phyloP scores from a whole-genome alignment of 75 land plant genomes.

The Sequoiadendron giganteum region DNA sequence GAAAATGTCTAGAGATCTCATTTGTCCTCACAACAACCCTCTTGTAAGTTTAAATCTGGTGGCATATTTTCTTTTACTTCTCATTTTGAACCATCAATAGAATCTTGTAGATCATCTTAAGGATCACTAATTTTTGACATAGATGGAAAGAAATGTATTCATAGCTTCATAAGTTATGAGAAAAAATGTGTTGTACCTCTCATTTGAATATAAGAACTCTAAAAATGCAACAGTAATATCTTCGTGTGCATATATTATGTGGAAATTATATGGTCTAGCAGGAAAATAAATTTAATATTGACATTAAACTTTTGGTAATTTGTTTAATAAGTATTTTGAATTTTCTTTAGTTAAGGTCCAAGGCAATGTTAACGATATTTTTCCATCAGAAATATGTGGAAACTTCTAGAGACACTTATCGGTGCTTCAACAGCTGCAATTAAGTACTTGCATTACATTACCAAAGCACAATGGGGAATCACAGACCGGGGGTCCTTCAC shows the following conservation, averaged over 20 bases:
- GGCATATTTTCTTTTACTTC: not conserved
- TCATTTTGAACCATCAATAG: not conserved
- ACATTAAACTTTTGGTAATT: not conserved
- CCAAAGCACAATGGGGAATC: too few species aligned
- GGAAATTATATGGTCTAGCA: not conserved
- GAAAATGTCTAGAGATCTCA: conserved; percentile 42
- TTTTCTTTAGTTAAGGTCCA: not conserved
- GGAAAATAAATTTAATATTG: not conserved
- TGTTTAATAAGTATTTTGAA: not conserved
- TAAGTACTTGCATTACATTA: not conserved
- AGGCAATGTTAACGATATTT: not conserved
- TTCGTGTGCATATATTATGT: not conserved
- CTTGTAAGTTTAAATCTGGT: conserved; percentile 2
- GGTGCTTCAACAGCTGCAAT: not conserved
- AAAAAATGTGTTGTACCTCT: not conserved
- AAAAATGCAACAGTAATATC: not conserved
- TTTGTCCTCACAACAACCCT: not conserved
- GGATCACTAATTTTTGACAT: not conserved
- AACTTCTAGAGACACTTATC: not conserved
- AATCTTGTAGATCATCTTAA: not conserved
- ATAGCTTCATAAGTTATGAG: not conserved
- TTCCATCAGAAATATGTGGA: not conserved
- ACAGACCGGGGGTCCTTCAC: too few species aligned
- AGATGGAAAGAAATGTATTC: not conserved
- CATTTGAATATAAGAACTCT: not conserved